Conservation (phyloP, 192 early-diverging fungal genomes). For the Mortierella antarctica region DNA sequence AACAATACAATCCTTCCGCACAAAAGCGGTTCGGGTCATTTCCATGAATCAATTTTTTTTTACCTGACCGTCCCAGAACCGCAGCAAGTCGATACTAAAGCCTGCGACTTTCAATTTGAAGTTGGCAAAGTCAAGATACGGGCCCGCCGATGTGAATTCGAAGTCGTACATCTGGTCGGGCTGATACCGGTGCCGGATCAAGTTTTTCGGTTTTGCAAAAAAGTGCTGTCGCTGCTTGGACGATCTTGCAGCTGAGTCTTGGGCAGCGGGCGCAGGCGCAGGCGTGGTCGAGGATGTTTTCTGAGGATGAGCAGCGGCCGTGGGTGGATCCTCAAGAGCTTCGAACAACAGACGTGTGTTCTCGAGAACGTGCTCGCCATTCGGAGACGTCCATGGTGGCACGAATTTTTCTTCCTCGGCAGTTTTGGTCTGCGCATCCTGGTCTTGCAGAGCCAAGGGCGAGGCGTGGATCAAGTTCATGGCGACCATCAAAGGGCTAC, state of each 20-base stretch:
- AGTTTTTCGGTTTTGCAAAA: slow-evolving; percentile 17
- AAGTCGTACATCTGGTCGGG: slow-evolving; percentile 27
- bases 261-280: no score
- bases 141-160: slow-evolving; percentile 9
- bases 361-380: slow-evolving; percentile 10
- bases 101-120: slow-evolving; percentile 29
- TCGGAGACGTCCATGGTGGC: slow-evolving; percentile 6
- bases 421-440: background rate
- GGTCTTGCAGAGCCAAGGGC: background rate
- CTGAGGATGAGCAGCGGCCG: no score
- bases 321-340: no score
- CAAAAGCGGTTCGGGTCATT: no score
- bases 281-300: no score
- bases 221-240: slow-evolving; percentile 1
- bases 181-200: background rate
- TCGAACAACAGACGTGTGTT: background rate
- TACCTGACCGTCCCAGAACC: slow-evolving; percentile 27
- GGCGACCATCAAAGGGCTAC: slow-evolving; percentile 11
- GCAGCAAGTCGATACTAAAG: slow-evolving; percentile 11
- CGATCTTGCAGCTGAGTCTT: background rate
- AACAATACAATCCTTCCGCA: no score
- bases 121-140: slow-evolving; percentile 16
- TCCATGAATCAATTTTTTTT: no score
- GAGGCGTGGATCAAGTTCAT: slow-evolving; percentile 22
- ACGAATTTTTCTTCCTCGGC: no score